These are phyloP conservation scores for Xylaria arbuscula DNA, from an alignment of 2,329 filamentous ascomycete species.

Conservation along the genomic window DNA sequence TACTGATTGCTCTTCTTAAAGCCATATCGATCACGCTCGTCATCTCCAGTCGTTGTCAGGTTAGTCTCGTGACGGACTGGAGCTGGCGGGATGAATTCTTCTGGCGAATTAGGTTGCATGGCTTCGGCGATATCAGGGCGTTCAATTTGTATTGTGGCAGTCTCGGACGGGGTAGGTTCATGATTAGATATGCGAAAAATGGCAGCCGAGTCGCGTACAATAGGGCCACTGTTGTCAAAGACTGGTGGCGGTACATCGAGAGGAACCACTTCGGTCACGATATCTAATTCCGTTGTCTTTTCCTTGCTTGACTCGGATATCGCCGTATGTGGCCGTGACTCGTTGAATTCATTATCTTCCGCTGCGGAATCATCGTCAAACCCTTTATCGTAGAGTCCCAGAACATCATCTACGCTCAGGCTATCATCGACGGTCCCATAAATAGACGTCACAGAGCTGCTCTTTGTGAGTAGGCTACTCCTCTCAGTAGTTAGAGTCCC, in stretches of 20 bases:
- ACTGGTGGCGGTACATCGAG: conserved; percentile 4
- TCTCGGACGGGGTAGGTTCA: conserved; percentile 50
- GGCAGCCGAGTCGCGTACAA: conserved; percentile 54
- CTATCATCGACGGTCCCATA: conserved; percentile 59
- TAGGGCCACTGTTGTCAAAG: conserved; percentile 25
- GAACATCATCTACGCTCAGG: conserved; percentile 73
- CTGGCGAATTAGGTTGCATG: background rate
- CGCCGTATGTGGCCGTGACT: conserved; percentile 54
- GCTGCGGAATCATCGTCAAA: conserved; percentile 65
- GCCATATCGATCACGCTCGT: conserved; percentile 82
- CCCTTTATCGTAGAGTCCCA: conserved; percentile 75
- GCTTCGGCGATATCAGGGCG: conserved; percentile 12
- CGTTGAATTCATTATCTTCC: conserved; percentile 55
- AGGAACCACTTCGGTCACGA: conserved; percentile 49
- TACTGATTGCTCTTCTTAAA: conserved; percentile 91
- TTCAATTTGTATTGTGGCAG: conserved; percentile 9
- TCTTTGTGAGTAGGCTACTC: conserved; percentile 83
- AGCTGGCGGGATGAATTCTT: conserved; percentile 33
- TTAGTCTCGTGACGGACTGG: conserved; percentile 47
- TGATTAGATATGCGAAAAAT: conserved; percentile 53
- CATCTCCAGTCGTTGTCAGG: conserved; percentile 59
- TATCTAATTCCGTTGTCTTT: conserved; percentile 55
- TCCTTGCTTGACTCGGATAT: conserved; percentile 54
- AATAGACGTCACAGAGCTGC: conserved; percentile 77
- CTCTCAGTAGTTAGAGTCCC: conserved; percentile 79